Evolutionary conservation across 2,329 filamentous ascomycete genomes (phyloP).

Genomic region (Pyrenochaeta sp.): DNA sequence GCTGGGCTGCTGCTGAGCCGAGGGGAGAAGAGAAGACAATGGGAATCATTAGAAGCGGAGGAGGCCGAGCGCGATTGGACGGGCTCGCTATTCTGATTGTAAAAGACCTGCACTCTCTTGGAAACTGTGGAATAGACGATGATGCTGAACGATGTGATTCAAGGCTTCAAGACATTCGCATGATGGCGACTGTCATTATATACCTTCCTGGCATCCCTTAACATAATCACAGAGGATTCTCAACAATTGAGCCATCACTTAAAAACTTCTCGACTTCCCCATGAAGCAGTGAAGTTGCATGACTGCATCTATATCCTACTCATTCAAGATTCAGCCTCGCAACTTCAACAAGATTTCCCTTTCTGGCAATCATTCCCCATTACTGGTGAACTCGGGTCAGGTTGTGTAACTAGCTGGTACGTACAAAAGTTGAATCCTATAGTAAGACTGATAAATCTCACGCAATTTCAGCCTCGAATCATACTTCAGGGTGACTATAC

Average conservation of each 20-base stretch:
- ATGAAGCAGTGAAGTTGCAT: not conserved
- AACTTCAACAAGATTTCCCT: not conserved
- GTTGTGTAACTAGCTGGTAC: not conserved
- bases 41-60: not conserved
- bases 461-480: no score
- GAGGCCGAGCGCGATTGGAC: not conserved
- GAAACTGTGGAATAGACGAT: no score
- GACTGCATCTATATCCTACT: not conserved
- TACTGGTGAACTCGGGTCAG: not conserved
- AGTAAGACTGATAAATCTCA: not conserved
- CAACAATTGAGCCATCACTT: not conserved
- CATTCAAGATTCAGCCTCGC: not conserved
- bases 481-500: no score
- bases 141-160: no score
- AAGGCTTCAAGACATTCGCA: no score
- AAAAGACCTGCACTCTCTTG: no score
- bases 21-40: constrained; percentile 1
- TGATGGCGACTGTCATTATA: not conserved
- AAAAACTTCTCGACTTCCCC: not conserved
- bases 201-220: not conserved
- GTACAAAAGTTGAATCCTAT: not conserved
- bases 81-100: no score
- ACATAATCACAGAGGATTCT: not conserved
- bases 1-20: not conserved
- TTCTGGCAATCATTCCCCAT: not conserved